A percentile compares a stretch with the other conserved stretches of the same genome.
These are phyloP conservation scores for Raddia guianensis DNA, from an alignment of 176 grass and related monocot genomes.

Conservation along the genomic window DNA sequence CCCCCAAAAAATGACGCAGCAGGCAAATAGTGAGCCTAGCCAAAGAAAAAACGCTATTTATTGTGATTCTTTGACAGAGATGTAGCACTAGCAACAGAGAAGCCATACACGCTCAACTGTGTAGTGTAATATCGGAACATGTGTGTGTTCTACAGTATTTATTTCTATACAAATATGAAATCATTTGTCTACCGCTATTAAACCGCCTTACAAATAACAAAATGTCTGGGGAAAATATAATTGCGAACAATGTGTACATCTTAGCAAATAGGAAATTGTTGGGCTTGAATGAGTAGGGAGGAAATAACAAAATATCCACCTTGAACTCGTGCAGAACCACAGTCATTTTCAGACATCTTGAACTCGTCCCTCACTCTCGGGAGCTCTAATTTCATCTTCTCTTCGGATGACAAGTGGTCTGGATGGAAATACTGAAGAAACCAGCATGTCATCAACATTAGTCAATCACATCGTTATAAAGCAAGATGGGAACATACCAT, in stretches of 20 bases:
- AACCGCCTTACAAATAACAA: background rate
- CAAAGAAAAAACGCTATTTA: background rate
- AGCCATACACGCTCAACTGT: background rate
- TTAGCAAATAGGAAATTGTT: constrained; percentile 5
- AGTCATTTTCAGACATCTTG: constrained; percentile 94
- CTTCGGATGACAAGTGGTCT: constrained; percentile 88
- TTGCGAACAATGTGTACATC: background rate
- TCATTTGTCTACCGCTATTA: background rate
- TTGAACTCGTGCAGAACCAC: constrained; percentile 90
- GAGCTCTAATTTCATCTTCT: constrained; percentile 94
- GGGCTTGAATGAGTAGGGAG: background rate
- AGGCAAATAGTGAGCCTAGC: background rate
- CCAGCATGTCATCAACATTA: constrained; percentile 2
- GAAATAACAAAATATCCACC: constrained; percentile 46
- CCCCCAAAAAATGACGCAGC: background rate
- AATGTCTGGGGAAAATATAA: background rate
- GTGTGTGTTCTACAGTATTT: no score
- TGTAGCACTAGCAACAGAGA: background rate
- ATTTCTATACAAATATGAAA: no score
- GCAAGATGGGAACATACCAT: background rate
- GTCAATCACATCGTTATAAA: background rate
- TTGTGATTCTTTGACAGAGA: background rate
- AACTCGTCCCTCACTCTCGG: constrained; percentile 87
- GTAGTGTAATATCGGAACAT: no score
- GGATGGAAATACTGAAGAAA: constrained; percentile 91